Base-by-base conservation (phyloP, 2,329 filamentous ascomycete genomes). In the Epichloe uncinata region DNA sequence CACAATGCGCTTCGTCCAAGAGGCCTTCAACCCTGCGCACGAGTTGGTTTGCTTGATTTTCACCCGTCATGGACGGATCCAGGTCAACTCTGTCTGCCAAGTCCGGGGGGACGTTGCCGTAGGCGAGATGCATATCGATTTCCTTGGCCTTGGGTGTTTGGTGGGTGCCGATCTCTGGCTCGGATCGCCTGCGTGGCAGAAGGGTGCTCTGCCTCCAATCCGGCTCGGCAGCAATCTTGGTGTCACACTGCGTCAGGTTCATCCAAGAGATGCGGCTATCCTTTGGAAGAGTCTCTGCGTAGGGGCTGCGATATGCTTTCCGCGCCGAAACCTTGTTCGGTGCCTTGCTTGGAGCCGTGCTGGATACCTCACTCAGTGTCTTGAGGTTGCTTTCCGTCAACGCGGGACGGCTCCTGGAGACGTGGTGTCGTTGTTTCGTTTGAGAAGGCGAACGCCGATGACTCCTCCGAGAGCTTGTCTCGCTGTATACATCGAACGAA, bases 101-200 rank as follows among this genome's bases (percentile, higher is more conserved):
- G 58, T 89, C 79, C 50, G 86, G 81, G 85, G 22, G 86, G 0
- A 93, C 73, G 48, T 87, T 82, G 52, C 91, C 91, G 60, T 96
- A 97, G 7, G 91, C 91, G 7, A 97, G 74, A 62, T 95, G 77
- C 86, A 95, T 89, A 61, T 96, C 91, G 58, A 95, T 82, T 50
- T 81, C 72, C 57, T 75, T 72, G 42, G 60, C 56, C 26, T 55
- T 43, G 52, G 58, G 53, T 54, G 43, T 58, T 53, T 45, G 53
- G 18, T 40, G 53, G 44, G 56, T 56, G 26, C 58, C 57, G 18
- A 72, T 55, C 9, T 67, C 60, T 1, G 69, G 64, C 18, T 73
- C 68, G 6, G 74, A 74, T 22, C 53, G 53, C 30, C 59, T 58
- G 26, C 63, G 71, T 44, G 66, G 64, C 9, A 67, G 56, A 52